Conservation (phyloP, 139 green algal genomes). For the Desmodesmus armatus region DNA sequence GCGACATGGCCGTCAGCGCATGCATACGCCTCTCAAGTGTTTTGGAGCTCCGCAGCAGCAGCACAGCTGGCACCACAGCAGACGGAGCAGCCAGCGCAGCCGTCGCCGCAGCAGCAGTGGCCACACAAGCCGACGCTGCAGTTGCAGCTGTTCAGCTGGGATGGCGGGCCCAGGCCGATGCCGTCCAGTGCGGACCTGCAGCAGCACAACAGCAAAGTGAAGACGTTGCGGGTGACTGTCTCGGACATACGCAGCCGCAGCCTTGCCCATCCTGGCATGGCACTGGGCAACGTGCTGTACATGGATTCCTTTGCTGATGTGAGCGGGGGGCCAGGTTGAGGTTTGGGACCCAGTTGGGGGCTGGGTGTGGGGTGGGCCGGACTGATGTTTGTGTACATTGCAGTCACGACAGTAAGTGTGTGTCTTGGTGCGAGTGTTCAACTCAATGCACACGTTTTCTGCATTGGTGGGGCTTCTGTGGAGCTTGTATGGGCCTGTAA, state of each 20-base stretch:
- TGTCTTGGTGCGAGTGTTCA: no score
- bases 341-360: no score
- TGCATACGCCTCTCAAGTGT: neutral
- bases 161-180: slow-evolving; percentile 11
- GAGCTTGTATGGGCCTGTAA: no score
- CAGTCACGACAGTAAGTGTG: no score
- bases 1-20: slow-evolving; percentile 11
- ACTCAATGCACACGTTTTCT: no score
- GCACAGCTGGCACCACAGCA: neutral
- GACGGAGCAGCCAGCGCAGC: neutral
- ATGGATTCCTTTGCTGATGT: slow-evolving; percentile 21
- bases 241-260: slow-evolving; percentile 24
- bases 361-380: no score
- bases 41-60: neutral
- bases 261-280: neutral
- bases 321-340: no score
- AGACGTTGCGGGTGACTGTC: slow-evolving; percentile 8
- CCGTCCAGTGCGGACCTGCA: neutral
- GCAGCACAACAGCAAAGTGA: slow-evolving; percentile 33
- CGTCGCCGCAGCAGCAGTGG: slow-evolving; percentile 1
- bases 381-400: no score
- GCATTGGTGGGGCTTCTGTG: no score
- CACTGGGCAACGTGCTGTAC: slow-evolving; percentile 30
- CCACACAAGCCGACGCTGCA: neutral
- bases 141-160: slow-evolving; percentile 28